Percentiles rank a stretch among this genome's conserved stretches.
phyloP scores from a whole-genome alignment of 2,329 filamentous ascomycete species.

The Microsporum ferrugineum region DNA sequence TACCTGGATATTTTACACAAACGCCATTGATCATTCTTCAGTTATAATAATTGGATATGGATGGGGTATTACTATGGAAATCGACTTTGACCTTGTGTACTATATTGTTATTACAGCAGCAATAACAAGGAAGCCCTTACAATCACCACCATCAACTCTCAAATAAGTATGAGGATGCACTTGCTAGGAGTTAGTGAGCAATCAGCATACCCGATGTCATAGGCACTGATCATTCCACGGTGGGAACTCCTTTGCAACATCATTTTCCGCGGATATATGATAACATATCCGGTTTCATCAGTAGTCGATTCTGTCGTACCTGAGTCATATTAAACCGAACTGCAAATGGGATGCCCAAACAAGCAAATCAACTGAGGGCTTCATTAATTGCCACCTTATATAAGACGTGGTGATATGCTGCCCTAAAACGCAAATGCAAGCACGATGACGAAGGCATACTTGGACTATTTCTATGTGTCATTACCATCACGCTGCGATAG shows the following conservation, averaged over 20 bases:
- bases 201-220: too few relatives aligned
- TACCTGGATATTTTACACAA: too few relatives aligned
- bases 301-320: not conserved
- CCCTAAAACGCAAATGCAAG: not conserved
- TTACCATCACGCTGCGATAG: not conserved
- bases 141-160: too few relatives aligned
- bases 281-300: not conserved
- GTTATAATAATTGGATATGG: not conserved
- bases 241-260: not conserved
- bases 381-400: not conserved
- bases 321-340: not conserved
- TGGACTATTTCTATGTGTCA: constrained; percentile 1
- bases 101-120: too few relatives aligned
- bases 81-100: not conserved
- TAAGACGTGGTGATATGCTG: not conserved
- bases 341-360: not conserved
- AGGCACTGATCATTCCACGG: too few relatives aligned
- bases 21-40: too few relatives aligned
- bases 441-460: not conserved
- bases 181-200: too few relatives aligned
- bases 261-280: not conserved
- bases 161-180: too few relatives aligned
- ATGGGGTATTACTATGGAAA: not conserved
- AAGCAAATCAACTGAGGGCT: not conserved
- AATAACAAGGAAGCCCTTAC: too few relatives aligned